Conservation (phyloP, 2,329 filamentous ascomycete species). For the Cordyceps fumosorosea region DNA sequence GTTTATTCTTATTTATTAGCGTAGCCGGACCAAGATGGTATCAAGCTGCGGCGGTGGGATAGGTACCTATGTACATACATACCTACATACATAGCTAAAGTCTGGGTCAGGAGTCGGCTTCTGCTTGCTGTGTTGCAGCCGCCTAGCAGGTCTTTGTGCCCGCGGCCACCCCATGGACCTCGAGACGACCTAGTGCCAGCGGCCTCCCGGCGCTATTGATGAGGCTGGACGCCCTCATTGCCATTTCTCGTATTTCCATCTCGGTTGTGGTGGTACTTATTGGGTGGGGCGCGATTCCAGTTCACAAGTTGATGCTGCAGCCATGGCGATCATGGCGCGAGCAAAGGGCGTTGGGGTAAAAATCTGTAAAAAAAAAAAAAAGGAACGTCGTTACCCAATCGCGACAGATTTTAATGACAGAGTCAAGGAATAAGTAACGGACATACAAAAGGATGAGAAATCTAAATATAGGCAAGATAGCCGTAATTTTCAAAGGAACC, state of each 20-base stretch:
- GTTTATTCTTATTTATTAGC: not conserved
- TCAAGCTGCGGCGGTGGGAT: not conserved
- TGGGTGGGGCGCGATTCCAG: not conserved
- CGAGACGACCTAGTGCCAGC: not conserved
- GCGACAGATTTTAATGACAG: not conserved
- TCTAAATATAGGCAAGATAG: too few species aligned
- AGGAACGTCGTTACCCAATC: not conserved
- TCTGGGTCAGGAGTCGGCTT: not conserved
- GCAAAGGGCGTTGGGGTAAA: not conserved
- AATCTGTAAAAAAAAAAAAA: too few species aligned
- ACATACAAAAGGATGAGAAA: too few species aligned
- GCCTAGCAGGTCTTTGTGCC: not conserved
- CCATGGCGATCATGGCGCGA: not conserved
- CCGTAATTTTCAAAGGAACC: too few species aligned
- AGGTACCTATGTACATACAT: too few species aligned
- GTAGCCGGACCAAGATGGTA: not conserved
- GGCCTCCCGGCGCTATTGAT: not conserved
- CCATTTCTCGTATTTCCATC: not conserved
- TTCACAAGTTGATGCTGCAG: not conserved
- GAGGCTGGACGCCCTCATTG: slow-evolving; percentile 2
- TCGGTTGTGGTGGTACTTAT: not conserved
- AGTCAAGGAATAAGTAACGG: too few species aligned
- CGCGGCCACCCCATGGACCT: not conserved
- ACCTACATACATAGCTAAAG: not conserved
- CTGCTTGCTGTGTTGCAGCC: not conserved